Evolutionary conservation across 2,329 filamentous ascomycete species (phyloP), one percentile per base, ranked within the genome.

Genomic region (Tolypocladium album): DNA sequence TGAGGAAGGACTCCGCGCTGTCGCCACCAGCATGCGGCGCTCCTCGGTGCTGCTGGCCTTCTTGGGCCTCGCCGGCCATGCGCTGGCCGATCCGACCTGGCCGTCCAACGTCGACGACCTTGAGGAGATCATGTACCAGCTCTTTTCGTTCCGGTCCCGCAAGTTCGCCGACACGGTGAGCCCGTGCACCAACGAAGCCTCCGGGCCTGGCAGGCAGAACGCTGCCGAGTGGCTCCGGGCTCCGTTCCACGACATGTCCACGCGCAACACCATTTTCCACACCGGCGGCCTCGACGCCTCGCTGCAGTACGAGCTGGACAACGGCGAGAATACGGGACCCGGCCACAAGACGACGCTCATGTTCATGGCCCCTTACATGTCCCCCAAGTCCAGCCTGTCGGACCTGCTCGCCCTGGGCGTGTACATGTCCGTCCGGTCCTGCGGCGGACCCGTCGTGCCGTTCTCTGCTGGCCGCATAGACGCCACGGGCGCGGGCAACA

Each of bases 61-160:
- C 60, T 65, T 77, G 55, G 74, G 71, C 62, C 68, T 79, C 59
- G 71, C 70, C 56, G 63, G 70, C 61, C 58, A 56, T 22, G 67
- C 67, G 56, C 62, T 64, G 55, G 78, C 82, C 31, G 78, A 81
- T 63, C 81, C 80, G 39, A 87, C 83, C 66, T 87, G 84, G 84
- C 84, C 84, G 2, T 79, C 82, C 2, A 66, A 76, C 15, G 78
- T 78, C 22, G 84, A 87, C 65, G 83, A 87, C 68, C 72, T 87
- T 61, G 84, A 87, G 70, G 84, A 86, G 69, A 80, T 86, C 64
- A 82, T 87, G 75, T 84, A 79, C 66, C 80, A 86, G 65, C 79
- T 81, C 58, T 73, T 76, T 40, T 82, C 82, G 3, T 82, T 83
- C 66, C 74, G 77, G 55, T 76, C 78, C 39, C 77, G 82, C 62